These are phyloP conservation scores for Abrus pulchellus DNA, from an alignment of 306 rosid genomes.

Conservation along the genomic window DNA sequence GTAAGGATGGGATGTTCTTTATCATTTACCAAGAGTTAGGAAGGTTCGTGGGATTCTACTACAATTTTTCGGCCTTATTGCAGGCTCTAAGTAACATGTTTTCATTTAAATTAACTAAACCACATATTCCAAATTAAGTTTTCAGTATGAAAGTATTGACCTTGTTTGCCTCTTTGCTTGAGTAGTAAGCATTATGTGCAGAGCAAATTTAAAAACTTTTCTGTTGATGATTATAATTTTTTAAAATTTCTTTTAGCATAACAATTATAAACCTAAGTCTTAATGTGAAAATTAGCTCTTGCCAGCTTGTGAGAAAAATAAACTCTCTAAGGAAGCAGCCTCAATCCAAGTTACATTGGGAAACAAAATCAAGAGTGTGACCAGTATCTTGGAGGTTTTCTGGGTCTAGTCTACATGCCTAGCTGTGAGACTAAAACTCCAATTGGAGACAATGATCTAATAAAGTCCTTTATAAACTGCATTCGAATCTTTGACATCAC, in stretches of 20 bases:
- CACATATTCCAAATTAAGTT: not conserved
- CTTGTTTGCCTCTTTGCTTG: constrained; percentile 29
- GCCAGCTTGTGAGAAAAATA: no score
- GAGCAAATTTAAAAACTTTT: not conserved
- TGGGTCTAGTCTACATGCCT: not conserved
- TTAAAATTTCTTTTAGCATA: not conserved
- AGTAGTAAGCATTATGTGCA: not conserved
- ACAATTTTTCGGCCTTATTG: no score
- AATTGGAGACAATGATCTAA: not conserved
- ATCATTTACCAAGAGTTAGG: no score
- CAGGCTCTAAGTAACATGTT: no score
- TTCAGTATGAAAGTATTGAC: not conserved
- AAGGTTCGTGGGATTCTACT: no score
- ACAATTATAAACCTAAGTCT: not conserved
- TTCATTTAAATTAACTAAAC: no score
- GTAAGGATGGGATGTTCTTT: no score
- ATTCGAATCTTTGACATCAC: not conserved
- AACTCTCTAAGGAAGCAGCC: no score
- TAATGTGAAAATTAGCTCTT: not conserved
- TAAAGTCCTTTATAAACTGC: not conserved
- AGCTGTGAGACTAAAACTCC: no score
- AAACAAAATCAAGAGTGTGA: not conserved
- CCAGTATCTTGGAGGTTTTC: not conserved
- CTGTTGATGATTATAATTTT: not conserved
- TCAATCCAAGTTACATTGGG: not conserved